Evolutionary conservation across 2,329 filamentous ascomycete species (phyloP), one percentile per base, ranked within the genome.

Genomic region (Colletotrichum lentis): DNA sequence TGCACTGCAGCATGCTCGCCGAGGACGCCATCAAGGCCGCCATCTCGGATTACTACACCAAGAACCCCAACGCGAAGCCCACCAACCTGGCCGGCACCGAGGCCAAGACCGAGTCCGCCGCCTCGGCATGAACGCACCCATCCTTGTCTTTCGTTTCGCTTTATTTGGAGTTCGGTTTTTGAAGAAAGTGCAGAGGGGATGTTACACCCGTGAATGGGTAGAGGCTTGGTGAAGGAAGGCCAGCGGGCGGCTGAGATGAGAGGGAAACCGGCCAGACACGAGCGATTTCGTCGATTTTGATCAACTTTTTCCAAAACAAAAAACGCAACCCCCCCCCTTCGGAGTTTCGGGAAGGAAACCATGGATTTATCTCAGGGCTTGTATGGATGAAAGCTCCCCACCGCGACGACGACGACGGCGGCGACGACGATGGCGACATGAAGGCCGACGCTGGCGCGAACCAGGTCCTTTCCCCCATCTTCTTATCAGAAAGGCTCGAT

Each of bases 11-110:
- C 61, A 96, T 96, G 91, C 87, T 96, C 72, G 93, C 93, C 27
- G 93, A 96, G 80, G 93, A 96, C 77, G 93, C 93, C 71, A 96
- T 96, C 85, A 95, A 96, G 81, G 93, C 91, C 54, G 93, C 93
- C 74, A 96, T 96, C 76, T 91, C 89, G 67, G 93, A 96, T 78
- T 96, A 96, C 83, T 93, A 96, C 82, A 92, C 88, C 78, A 96
- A 95, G 86, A 96, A 96, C 82, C 92, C 93, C 67, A 89, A 91
- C 70, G 88, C 76, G 56, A 87, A 88, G 75, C 77, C 84, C 65
- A 96, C 93, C 46, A 88, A 94, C 76, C 86, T 97, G 12, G 89
- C 90, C 63, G 92, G 93, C 73, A 94, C 91, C 31, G 88, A 84
- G 62, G 86, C 88, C 58, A 84, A 89, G 73, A 80, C 84, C 72